Evolutionary conservation across 768 basidiomycete species (phyloP).

Genomic region (Rhodocollybia butyracea): DNA sequence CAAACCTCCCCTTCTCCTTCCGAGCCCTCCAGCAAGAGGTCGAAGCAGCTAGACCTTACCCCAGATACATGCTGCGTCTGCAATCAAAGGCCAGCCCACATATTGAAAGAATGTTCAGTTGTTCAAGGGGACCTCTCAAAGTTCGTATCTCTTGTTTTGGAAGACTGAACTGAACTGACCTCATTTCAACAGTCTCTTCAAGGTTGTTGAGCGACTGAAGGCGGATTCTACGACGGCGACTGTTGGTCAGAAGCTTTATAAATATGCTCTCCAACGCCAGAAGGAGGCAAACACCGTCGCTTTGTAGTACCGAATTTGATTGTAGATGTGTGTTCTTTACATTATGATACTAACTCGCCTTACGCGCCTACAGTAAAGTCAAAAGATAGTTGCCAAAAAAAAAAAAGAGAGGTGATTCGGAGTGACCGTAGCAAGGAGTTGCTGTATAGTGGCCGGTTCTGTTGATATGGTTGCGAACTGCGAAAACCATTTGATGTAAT

Average conservation of each 20-base stretch:
- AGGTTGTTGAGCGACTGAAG: conserved; percentile 42
- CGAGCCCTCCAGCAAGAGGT: conserved; percentile 35
- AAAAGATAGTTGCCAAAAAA: too few relatives aligned
- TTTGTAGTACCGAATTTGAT: background rate
- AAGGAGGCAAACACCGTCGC: background rate
- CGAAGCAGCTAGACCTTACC: conserved; percentile 19
- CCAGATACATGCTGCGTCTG: conserved; percentile 47
- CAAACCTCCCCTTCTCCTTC: conserved; percentile 24
- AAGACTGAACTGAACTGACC: background rate
- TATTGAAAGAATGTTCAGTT: conserved; percentile 53
- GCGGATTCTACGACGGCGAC: conserved; percentile 30
- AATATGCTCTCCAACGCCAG: conserved; percentile 3
- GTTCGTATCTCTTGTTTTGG: conserved; percentile 27
- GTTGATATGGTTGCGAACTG: too few relatives aligned
- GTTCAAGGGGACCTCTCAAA: conserved; percentile 50
- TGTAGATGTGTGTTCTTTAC: too few relatives aligned
- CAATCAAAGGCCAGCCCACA: conserved; percentile 36
- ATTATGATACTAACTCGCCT: too few relatives aligned
- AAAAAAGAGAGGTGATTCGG: too few relatives aligned
- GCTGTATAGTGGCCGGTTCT: too few relatives aligned
- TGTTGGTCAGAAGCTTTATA: conserved; percentile 35
- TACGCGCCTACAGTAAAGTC: too few relatives aligned
- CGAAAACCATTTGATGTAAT: too few relatives aligned
- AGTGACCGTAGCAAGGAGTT: too few relatives aligned
- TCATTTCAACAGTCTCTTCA: conserved; percentile 32